Evolutionary conservation across 441 rosid species (phyloP), one percentile per base, ranked within the genome.

Genomic region (Arabidopsis lyrata): DNA sequence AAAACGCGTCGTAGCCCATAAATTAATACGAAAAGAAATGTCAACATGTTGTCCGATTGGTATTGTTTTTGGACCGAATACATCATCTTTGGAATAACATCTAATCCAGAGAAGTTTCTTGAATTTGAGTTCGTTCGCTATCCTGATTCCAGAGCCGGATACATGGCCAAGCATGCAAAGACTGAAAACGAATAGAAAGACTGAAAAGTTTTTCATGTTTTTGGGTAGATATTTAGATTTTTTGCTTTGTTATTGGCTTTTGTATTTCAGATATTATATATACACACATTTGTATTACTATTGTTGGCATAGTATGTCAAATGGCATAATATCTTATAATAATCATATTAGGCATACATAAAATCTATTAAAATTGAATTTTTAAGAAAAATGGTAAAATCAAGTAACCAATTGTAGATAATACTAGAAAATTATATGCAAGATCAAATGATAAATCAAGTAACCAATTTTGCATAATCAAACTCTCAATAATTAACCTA

Each of bases 131-230:
- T 73, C 70, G 12, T 73, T 73, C 2, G 8, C 1, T 5, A 73
- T 44, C 31, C 0, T 42, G 16, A 63, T 0, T 57, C 12, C 15
- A 2, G 24, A 35, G 4, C 68, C 68, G 16, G 53, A 12, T 41
- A 53, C 70, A 72, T 72, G 54, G 16, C 9, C 22, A 72, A 61
- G 0, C 76, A 62, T 29, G 55, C 45, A 62, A 27, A 72, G 29
- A 15, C 24, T 41, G 52, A 41, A 24, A 11, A 52, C 27, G 41
- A 44, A 14, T 31, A 72, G 15, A 52, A 18, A 31, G 3, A 52
- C 15, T 34, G 44, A 39, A 9, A 53, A 5, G 32, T 29, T 39
- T 52, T 50, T 53, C 54, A 62, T 44, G 2, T 24, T 41, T 50
- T 50, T 9, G 22, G 8, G 10, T 5, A 22, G 27, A 66, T 29